These are phyloP conservation scores for Flaveria ramosissima DNA, from an alignment of 129 eudicot species.

Conservation along the genomic window DNA sequence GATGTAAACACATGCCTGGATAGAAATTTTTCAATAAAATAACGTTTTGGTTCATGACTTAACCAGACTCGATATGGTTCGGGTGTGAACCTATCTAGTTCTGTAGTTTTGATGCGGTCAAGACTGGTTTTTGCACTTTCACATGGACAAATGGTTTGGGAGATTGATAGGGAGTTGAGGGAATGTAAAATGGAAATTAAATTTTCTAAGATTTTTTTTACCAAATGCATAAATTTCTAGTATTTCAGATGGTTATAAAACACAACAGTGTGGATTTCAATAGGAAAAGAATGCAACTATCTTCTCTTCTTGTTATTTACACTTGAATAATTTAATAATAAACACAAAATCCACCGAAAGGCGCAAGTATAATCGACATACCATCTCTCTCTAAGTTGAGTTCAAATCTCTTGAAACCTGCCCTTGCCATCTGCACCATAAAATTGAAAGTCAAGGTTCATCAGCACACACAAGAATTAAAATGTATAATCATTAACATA, in stretches of 20 bases:
- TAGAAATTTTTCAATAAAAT: too few species aligned
- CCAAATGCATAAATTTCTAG: background rate
- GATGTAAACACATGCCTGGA: too few species aligned
- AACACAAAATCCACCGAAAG: constrained; percentile 32
- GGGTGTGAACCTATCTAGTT: too few species aligned
- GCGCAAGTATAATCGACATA: constrained; percentile 17
- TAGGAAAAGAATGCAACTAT: constrained; percentile 21
- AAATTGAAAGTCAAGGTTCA: constrained; percentile 13
- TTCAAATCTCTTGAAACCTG: constrained; percentile 64
- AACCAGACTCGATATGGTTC: too few species aligned
- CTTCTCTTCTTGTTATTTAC: constrained; percentile 56
- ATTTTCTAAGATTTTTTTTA: too few species aligned
- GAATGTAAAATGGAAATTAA: too few species aligned
- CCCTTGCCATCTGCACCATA: constrained; percentile 89
- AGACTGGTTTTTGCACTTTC: too few species aligned
- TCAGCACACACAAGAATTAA: background rate
- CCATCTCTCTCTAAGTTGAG: constrained; percentile 41
- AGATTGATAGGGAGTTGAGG: too few species aligned
- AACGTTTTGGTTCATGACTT: too few species aligned
- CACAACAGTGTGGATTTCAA: background rate
- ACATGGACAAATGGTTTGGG: too few species aligned
- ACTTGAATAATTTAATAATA: constrained; percentile 42
- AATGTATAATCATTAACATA: background rate
- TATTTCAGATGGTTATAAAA: constrained; percentile 2
- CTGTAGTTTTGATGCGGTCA: too few species aligned